Evolutionary conservation across 768 basidiomycete genomes (phyloP).

Genomic region (Kwoniella bestiolae): DNA sequence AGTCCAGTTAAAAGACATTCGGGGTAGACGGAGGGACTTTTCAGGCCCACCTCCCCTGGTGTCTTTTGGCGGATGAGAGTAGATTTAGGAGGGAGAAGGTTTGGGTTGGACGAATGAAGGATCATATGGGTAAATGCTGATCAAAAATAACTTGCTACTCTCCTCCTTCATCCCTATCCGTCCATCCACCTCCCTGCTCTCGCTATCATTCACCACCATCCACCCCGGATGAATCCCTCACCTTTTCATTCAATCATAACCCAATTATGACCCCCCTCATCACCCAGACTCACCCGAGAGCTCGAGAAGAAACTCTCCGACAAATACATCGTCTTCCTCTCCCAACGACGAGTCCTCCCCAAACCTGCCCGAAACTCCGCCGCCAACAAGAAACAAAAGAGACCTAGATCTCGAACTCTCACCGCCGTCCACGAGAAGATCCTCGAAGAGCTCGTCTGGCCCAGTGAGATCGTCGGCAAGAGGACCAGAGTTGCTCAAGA

Average conservation of each 20-base stretch:
- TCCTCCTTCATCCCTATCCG: not conserved
- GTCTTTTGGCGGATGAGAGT: conserved; percentile 26
- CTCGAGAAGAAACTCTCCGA: conserved; percentile 99
- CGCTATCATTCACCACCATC: not conserved
- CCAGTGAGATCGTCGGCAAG: conserved; percentile 99
- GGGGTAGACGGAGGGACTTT: conserved; percentile 57
- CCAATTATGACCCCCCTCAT: conserved; percentile 10
- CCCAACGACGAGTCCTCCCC: conserved; percentile 96
- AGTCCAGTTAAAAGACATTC: conserved; percentile 2
- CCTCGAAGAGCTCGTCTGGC: conserved; percentile 97
- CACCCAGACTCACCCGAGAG: conserved; percentile 86
- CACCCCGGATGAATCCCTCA: not conserved
- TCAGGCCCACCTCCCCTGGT: conserved; percentile 56
- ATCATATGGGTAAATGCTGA: conserved; percentile 24
- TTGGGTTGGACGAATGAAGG: not conserved
- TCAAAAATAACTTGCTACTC: not conserved
- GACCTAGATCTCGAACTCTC: conserved; percentile 94
- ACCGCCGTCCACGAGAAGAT: conserved; percentile 98
- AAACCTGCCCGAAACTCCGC: conserved; percentile 93
- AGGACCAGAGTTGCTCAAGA: conserved; percentile 90
- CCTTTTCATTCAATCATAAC: not conserved
- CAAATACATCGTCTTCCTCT: conserved; percentile 97
- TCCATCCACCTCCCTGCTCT: not conserved
- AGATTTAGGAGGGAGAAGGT: conserved; percentile 9
- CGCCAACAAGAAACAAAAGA: conserved; percentile 78